phyloP scores from a whole-genome alignment of 1,284 basidiomycete genomes.

The Thelephora terrestris region DNA sequence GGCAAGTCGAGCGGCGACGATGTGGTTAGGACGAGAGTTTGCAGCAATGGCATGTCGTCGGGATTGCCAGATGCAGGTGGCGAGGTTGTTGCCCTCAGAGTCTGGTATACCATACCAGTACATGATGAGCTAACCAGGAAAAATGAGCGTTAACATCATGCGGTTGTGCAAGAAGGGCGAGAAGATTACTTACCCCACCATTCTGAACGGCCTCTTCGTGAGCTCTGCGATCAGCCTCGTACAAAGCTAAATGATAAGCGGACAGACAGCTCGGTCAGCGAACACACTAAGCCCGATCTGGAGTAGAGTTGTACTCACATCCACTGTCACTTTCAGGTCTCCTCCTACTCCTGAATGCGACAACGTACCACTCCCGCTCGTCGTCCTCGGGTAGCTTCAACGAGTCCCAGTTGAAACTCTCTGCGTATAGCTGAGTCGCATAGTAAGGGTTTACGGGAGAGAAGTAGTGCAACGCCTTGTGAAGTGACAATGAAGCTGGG shows the following conservation, averaged over 20 bases:
- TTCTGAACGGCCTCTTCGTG: constrained; percentile 86
- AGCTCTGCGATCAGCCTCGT: constrained; percentile 76
- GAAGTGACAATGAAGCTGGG: constrained; percentile 71
- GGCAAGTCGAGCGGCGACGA: constrained; percentile 75
- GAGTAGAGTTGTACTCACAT: constrained; percentile 34
- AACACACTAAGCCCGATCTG: neutral
- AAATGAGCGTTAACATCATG: constrained; percentile 4
- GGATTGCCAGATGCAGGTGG: constrained; percentile 94
- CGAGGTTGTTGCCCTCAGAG: constrained; percentile 72
- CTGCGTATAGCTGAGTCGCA: constrained; percentile 49
- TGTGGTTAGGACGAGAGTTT: constrained; percentile 70
- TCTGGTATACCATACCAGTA: constrained; percentile 92
- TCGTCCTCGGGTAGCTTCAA: constrained; percentile 56
- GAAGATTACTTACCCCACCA: constrained; percentile 53
- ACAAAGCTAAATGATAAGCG: constrained; percentile 44
- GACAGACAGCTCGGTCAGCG: constrained; percentile 1
- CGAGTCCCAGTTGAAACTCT: constrained; percentile 84
- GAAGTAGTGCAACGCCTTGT: constrained; percentile 77
- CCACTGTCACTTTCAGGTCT: constrained; percentile 57
- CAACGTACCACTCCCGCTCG: constrained; percentile 83
- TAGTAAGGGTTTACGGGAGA: constrained; percentile 53
- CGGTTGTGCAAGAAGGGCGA: neutral
- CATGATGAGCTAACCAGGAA: constrained; percentile 47
- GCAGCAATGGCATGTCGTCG: constrained; percentile 74
- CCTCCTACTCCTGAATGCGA: constrained; percentile 78